Conservation (phyloP, 768 basidiomycete species). For the Hirschioporus abietinus region DNA sequence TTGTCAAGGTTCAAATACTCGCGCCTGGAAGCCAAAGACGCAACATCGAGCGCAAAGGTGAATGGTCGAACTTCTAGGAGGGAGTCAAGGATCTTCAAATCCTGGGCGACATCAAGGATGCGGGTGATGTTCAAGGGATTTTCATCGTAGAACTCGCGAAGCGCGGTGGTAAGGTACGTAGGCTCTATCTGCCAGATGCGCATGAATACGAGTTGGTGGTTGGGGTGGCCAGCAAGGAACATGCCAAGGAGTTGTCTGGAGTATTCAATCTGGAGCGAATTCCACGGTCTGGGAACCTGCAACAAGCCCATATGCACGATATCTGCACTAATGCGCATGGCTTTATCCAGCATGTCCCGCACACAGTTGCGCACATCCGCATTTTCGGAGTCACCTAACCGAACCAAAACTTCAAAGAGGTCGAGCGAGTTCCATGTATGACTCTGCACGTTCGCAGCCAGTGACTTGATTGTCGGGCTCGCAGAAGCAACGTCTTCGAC, state of each 20-base stretch:
- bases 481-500: conserved; percentile 83
- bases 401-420: conserved; percentile 83
- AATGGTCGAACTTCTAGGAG: conserved; percentile 87
- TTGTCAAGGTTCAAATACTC: conserved; percentile 96
- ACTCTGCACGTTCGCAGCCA: conserved; percentile 86
- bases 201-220: conserved; percentile 96
- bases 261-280: conserved; percentile 82
- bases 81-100: conserved; percentile 93
- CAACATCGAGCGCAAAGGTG: conserved; percentile 88
- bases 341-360: conserved; percentile 90
- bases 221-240: conserved; percentile 90
- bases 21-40: conserved; percentile 85
- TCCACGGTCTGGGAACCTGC: conserved; percentile 84
- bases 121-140: conserved; percentile 90
- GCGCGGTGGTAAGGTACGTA: conserved; percentile 77
- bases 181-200: conserved; percentile 91
- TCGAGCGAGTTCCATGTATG: conserved; percentile 95
- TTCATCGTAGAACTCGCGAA: conserved; percentile 89
- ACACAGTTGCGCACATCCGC: conserved; percentile 70
- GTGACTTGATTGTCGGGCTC: conserved; percentile 86
- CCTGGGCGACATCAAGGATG: conserved; percentile 92
- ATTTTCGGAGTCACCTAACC: conserved; percentile 66
- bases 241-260: conserved; percentile 78
- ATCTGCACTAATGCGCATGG: conserved; percentile 89
- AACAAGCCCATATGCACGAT: conserved; percentile 90